Evolutionary conservation across 345 rosid species (phyloP).

Genomic region (Gossypium anomalum): DNA sequence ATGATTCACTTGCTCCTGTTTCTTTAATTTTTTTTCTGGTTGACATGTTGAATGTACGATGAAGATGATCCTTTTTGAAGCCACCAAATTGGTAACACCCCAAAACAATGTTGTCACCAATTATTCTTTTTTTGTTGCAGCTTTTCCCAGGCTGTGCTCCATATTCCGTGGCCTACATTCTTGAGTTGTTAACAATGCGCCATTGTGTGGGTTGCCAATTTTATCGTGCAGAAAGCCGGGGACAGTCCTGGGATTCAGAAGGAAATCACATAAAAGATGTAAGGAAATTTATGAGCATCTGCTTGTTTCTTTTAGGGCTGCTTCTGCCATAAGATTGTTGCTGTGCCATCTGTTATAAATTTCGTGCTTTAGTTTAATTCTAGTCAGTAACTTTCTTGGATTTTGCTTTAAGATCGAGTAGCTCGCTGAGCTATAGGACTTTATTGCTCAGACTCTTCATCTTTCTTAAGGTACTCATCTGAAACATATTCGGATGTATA

Average conservation of each 20-base stretch:
- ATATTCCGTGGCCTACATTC: slow-evolving; percentile 72
- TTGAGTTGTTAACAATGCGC: slow-evolving; percentile 63
- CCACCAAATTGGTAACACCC: not conserved
- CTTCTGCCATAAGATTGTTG: not conserved
- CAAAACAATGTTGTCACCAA: not conserved
- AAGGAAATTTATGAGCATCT: slow-evolving; percentile 19
- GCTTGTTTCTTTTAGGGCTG: not conserved
- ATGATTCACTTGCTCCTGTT: not conserved
- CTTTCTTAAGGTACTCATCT: not conserved
- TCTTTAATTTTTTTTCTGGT: not conserved
- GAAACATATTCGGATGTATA: too few relatives aligned
- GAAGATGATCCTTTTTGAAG: not conserved
- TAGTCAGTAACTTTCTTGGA: not conserved
- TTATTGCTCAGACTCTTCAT: not conserved
- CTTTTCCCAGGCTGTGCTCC: slow-evolving; percentile 96
- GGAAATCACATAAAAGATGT: slow-evolving; percentile 79
- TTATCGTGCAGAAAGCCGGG: slow-evolving; percentile 66
- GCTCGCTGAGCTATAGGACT: not conserved
- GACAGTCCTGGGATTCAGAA: slow-evolving; percentile 65
- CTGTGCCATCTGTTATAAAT: not conserved
- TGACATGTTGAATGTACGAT: not conserved
- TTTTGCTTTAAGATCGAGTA: not conserved
- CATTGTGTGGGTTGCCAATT: slow-evolving; percentile 86
- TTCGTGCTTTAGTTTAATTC: not conserved
- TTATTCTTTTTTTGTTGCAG: slow-evolving; percentile 30